Evolutionary conservation across 768 basidiomycete genomes (phyloP).

Genomic region (Calocera cornea): DNA sequence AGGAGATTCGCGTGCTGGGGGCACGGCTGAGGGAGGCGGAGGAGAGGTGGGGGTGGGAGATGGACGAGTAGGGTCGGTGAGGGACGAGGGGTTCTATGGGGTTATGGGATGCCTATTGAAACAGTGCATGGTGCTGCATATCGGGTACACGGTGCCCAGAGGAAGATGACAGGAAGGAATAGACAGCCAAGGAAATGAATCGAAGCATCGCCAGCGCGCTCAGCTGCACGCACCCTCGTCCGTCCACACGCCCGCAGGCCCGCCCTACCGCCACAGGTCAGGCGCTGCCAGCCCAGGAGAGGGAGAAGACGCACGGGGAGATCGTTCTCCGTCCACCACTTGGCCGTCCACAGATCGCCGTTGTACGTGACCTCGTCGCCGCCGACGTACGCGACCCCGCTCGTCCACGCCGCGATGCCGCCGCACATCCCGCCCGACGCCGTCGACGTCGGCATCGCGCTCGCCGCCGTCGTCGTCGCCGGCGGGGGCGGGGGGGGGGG

Average conservation of each 20-base stretch:
- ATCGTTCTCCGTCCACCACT: conserved; percentile 7
- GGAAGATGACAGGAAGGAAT: too few relatives aligned
- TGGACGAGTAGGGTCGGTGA: conserved; percentile 13
- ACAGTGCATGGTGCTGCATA: neutral
- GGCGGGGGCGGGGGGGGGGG: neutral
- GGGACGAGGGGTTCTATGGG: too few relatives aligned
- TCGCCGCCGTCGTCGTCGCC: neutral
- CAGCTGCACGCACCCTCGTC: neutral
- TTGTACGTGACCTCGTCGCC: conserved; percentile 6
- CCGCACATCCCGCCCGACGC: neutral
- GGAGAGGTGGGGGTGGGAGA: conserved; percentile 8
- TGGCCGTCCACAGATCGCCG: conserved; percentile 6
- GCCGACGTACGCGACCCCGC: conserved; percentile 5
- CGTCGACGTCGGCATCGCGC: neutral
- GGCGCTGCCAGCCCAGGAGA: too few relatives aligned
- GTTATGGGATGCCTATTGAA: neutral
- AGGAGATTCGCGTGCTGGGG: conserved; percentile 21
- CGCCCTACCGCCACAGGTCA: too few relatives aligned
- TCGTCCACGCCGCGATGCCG: conserved; percentile 6
- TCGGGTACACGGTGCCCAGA: too few relatives aligned
- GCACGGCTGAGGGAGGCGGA: conserved; percentile 20
- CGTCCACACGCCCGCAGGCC: neutral
- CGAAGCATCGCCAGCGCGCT: neutral
- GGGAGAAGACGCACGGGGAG: too few relatives aligned
- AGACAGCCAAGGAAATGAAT: too few relatives aligned